phyloP scores from a whole-genome alignment of 1,284 basidiomycete genomes.

The Coriolopsis trogii region DNA sequence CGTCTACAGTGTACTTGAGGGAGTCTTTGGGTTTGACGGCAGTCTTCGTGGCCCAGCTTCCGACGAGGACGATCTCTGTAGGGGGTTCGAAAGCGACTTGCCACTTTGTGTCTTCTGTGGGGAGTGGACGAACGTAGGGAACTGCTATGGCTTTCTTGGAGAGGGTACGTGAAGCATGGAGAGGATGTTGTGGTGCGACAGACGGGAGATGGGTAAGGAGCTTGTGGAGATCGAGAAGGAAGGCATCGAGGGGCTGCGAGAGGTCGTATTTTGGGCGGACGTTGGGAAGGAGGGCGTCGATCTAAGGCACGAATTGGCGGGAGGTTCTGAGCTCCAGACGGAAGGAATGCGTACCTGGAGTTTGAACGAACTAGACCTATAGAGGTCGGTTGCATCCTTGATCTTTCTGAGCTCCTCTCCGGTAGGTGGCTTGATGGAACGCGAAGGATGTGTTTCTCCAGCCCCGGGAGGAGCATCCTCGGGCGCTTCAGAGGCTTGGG shows the following conservation, averaged over 20 bases:
- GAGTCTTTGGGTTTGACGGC: slow-evolving; percentile 68
- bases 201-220: slow-evolving; percentile 62
- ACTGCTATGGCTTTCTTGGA: slow-evolving; percentile 55
- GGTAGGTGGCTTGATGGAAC: slow-evolving; percentile 52
- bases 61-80: slow-evolving; percentile 67
- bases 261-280: slow-evolving; percentile 69
- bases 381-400: slow-evolving; percentile 79
- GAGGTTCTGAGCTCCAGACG: background rate
- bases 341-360: slow-evolving; percentile 60
- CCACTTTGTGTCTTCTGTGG: slow-evolving; percentile 76
- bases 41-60: slow-evolving; percentile 75
- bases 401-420: slow-evolving; percentile 78
- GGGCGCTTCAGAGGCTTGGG: slow-evolving; percentile 11
- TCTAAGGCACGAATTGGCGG: slow-evolving; percentile 45
- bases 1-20: slow-evolving; percentile 73
- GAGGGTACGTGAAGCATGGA: slow-evolving; percentile 58
- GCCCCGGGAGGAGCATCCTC: slow-evolving; percentile 4
- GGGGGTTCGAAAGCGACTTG: slow-evolving; percentile 75
- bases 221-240: slow-evolving; percentile 63
- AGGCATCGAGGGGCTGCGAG: slow-evolving; percentile 59
- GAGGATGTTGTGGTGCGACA: slow-evolving; percentile 64
- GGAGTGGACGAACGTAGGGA: slow-evolving; percentile 65
- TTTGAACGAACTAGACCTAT: slow-evolving; percentile 84
- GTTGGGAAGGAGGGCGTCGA: slow-evolving; percentile 80
- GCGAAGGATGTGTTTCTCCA: no score